Conservation (phyloP, 2,329 filamentous ascomycete genomes). For the Periconia sp. region DNA sequence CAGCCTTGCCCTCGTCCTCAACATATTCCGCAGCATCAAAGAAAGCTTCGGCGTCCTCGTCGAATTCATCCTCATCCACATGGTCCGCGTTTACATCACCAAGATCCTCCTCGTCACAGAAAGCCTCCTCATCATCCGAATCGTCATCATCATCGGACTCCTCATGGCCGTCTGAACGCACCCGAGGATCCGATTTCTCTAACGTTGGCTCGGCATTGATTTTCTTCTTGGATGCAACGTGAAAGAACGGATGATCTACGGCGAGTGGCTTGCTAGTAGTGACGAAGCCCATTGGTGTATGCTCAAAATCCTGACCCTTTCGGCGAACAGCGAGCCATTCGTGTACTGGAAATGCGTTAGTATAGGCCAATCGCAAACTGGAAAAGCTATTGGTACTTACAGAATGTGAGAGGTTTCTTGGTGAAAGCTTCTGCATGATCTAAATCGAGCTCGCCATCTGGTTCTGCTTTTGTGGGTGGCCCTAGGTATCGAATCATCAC, state of each 20-base stretch:
- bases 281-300: slow-evolving; percentile 66
- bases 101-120: slow-evolving; percentile 5
- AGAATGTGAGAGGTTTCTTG: slow-evolving; percentile 35
- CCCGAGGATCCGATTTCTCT: too few relatives aligned
- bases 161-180: neutral
- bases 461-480: neutral
- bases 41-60: slow-evolving; percentile 12
- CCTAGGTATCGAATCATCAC: slow-evolving; percentile 34
- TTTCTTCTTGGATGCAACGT: too few relatives aligned
- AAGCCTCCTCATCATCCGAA: slow-evolving; percentile 14
- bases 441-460: slow-evolving; percentile 5
- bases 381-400: slow-evolving; percentile 5
- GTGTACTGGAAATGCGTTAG: slow-evolving; percentile 56
- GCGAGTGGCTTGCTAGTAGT: slow-evolving; percentile 59
- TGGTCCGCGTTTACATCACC: slow-evolving; percentile 1
- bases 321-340: slow-evolving; percentile 64
- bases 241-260: slow-evolving; percentile 61
- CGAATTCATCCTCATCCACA: slow-evolving; percentile 7
- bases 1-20: too few relatives aligned
- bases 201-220: too few relatives aligned
- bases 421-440: slow-evolving; percentile 20
- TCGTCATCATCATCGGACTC: slow-evolving; percentile 11
- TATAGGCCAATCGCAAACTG: slow-evolving; percentile 24
- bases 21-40: slow-evolving; percentile 10
- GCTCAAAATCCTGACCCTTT: slow-evolving; percentile 62